Evolutionary conservation across 441 rosid species (phyloP), one percentile per base, ranked within the genome.

Genomic region (Pelargonium fulgidum): DNA sequence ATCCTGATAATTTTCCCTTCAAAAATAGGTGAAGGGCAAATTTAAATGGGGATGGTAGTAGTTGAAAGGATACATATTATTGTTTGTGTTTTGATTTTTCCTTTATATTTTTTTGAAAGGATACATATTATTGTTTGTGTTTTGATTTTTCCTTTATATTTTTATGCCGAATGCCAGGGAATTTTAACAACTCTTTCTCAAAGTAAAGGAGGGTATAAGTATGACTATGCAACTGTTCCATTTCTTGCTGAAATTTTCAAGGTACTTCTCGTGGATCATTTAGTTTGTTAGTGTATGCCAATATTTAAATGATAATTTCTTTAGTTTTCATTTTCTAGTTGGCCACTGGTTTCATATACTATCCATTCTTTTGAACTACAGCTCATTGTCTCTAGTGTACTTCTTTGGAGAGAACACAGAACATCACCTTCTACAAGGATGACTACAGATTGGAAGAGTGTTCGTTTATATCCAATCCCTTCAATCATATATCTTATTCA

Each of bases 171-270:
- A 26, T n/a, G 47, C 10, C 77, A 89, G 92, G 92, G 90, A 68
- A 89, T 86, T 65, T 69, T 87, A 68, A 87, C 90, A 1, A 81
- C 90, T 9, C 85, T 85, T 7, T 85, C 95, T 66, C 92, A 87
- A 77, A 87, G 85, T 72, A 76, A 85, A 69, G 95, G 95, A 67
- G 86, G 81, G 48, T 85, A 89, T 64, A 80, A 75, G 29, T 89
- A 89, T 66, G 92, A 89, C 62, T 89, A 85, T 50, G 92, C 92
- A 0, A 89, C 92, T 4, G 82, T 87, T 76, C 92, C 92, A 0
- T 87, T 87, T 82, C 86, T 89, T 39, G 92, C 92, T 10, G 89
- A 89, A 81, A 78, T 81, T 64, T 82, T 87, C 48, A 89, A 89
- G 94, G 88, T 84, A 76, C 10, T 62, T 71, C 26, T 7, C 0